Evolutionary conservation across 1,139 yeast species (phyloP).

Genomic region (Hansenula lynferdii): DNA sequence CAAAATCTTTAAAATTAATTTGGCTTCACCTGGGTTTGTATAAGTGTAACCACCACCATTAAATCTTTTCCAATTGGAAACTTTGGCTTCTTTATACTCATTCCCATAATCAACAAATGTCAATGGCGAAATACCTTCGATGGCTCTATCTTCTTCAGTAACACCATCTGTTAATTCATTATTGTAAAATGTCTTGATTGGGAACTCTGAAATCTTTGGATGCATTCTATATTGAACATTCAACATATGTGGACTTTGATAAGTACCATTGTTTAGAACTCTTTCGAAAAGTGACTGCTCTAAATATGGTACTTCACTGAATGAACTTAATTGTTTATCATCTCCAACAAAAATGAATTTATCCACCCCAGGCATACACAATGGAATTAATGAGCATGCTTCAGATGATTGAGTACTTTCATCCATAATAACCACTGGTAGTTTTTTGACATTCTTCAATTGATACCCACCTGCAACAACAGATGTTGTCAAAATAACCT

Average conservation of each 20-base stretch:
- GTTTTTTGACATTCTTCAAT: conserved; percentile 46
- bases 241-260: conserved; percentile 58
- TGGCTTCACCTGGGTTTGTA: conserved; percentile 48
- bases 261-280: conserved; percentile 50
- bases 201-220: conserved; percentile 51
- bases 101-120: conserved; percentile 48
- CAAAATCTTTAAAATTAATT: conserved; percentile 40
- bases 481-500: conserved; percentile 66
- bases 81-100: conserved; percentile 38
- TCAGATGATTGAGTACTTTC: conserved; percentile 72
- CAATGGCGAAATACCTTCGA: conserved; percentile 45
- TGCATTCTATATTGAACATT: conserved; percentile 75
- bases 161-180: conserved; percentile 58
- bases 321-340: conserved; percentile 57
- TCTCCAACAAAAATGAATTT: conserved; percentile 73
- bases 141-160: conserved; percentile 40
- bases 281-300: conserved; percentile 58
- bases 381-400: conserved; percentile 63
- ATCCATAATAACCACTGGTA: conserved; percentile 69
- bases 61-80: conserved; percentile 37
- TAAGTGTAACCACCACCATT: conserved; percentile 45
- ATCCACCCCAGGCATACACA: conserved; percentile 62
- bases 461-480: conserved; percentile 68
- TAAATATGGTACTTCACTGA: conserved; percentile 58
- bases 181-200: conserved; percentile 51